A percentile compares a stretch with the other conserved stretches of the same genome.
Conservation (phyloP, 495 filamentous ascomycete species). For the Tuber umbilicatum region DNA sequence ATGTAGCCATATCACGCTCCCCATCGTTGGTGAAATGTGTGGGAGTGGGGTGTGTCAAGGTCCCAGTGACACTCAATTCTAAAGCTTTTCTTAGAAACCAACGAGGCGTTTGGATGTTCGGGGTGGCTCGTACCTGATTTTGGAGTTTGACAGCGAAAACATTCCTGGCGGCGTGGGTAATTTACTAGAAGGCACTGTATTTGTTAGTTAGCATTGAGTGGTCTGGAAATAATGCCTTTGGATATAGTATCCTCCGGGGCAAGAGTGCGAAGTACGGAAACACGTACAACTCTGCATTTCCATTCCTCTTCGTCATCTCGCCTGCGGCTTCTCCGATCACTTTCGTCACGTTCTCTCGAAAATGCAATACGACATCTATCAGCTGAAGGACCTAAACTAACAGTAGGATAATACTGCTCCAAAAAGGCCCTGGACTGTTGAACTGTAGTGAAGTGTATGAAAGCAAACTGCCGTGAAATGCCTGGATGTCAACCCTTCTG, state of each 20-base stretch:
- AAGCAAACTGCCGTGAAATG: constrained; percentile 58
- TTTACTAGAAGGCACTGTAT: constrained; percentile 66
- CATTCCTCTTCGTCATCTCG: constrained; percentile 61
- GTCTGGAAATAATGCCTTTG: neutral
- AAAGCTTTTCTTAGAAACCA: constrained; percentile 19
- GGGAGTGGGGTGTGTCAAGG: constrained; percentile 41
- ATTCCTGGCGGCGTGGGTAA: constrained; percentile 61
- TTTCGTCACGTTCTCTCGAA: constrained; percentile 48
- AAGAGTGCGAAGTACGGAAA: neutral
- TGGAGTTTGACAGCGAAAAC: constrained; percentile 67
- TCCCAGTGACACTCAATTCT: constrained; percentile 42
- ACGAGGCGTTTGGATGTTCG: constrained; percentile 1
- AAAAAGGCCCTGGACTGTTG: constrained; percentile 59
- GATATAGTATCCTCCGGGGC: neutral
- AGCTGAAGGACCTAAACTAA: constrained; percentile 51
- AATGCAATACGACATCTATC: constrained; percentile 44
- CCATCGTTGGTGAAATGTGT: constrained; percentile 56
- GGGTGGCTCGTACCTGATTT: constrained; percentile 54
- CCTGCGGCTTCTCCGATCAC: constrained; percentile 53
- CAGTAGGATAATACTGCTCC: constrained; percentile 57
- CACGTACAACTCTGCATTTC: constrained; percentile 63
- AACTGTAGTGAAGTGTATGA: constrained; percentile 58
- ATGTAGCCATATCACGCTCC: constrained; percentile 71
- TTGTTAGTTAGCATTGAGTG: constrained; percentile 20
- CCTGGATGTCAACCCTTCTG: constrained; percentile 44